Evolutionary conservation across 768 basidiomycete species (phyloP), one percentile per base, ranked within the genome.

Genomic region (Pisolithus orientalis): DNA sequence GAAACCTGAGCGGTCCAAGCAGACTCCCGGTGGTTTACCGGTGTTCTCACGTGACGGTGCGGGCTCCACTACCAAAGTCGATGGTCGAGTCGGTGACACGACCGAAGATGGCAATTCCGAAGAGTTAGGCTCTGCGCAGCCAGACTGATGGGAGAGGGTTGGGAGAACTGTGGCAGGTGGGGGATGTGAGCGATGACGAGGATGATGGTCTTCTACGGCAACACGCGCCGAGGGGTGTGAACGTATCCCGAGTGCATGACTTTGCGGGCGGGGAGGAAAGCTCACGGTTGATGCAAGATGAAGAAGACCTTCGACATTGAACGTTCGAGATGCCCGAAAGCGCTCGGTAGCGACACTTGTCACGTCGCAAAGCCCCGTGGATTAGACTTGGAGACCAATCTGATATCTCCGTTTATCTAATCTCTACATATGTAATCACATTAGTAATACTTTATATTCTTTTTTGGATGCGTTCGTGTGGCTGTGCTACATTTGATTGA

Each of bases 171-270:
- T 92, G 90, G 89, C 77, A 84, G 44, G 74, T 92, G 2, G 87
- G 90, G 2, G 81, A 87, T 27, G 80, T 72, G 24, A 86, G 84
- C 51, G 87, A 87, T 47, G 82, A 82, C 5, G 85, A 88, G 21
- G 80, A 77, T 9, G 73, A 70, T 46, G 74, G 75, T 47, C 72
- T 66, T 13, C 55, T 68, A 28, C 65, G 57, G 49, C 66, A 65
- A 47, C 64, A 60, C 53, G 43, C 25, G 7, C 51, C 42, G 40
- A 57, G 50, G 46, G 59, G 62, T 31, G 54, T 61, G 51, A 54
- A 58, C 53, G 53, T 53, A 40, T 32, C 44, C 24, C 49, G 38
- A 31, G 53, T 46, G 24, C 49, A 34, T 29, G 57, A 45, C 55
- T 59, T 51, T 17, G 67, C 57, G 16, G 72, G 68, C 34, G 32